Evolutionary conservation across 768 basidiomycete species (phyloP).

Genomic region (Asterophora lycoperdoides): DNA sequence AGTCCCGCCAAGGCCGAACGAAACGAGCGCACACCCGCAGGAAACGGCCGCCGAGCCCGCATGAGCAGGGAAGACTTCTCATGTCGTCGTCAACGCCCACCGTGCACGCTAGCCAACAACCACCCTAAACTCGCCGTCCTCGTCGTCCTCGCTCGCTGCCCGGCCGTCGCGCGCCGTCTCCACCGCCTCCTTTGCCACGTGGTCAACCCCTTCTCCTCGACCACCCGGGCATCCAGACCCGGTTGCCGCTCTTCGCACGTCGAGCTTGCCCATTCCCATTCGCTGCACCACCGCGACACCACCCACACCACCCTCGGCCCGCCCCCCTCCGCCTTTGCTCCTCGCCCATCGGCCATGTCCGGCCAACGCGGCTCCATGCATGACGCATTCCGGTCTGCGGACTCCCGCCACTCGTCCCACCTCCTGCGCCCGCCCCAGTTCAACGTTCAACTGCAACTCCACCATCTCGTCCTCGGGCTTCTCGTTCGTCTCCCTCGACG

Average conservation of each 20-base stretch:
- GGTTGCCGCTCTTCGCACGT: conserved; percentile 13
- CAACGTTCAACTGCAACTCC: conserved; percentile 10
- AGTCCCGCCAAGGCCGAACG: too few relatives aligned
- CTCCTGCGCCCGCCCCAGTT: conserved; percentile 16
- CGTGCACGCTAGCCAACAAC: not conserved
- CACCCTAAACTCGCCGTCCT: not conserved
- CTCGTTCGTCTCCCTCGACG: conserved; percentile 17
- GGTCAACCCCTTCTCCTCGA: conserved; percentile 16
- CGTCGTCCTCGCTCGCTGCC: not conserved
- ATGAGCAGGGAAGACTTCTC: not conserved
- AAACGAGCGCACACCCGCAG: too few relatives aligned
- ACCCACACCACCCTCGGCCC: conserved; percentile 2
- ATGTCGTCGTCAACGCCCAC: not conserved
- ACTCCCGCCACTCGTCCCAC: conserved; percentile 3
- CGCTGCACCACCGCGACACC: conserved; percentile 7
- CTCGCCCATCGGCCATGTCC: conserved; percentile 1
- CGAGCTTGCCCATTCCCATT: conserved; percentile 3
- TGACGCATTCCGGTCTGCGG: too few relatives aligned
- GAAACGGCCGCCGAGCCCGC: not conserved
- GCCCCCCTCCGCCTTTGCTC: not conserved
- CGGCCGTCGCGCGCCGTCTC: not conserved
- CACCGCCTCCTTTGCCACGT: conserved; percentile 11
- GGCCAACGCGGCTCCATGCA: conserved; percentile 18
- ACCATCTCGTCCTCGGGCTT: conserved; percentile 14
- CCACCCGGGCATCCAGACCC: conserved; percentile 8